Evolutionary conservation across 1,284 basidiomycete genomes (phyloP).

Genomic region (Leccinum pallidistipes): DNA sequence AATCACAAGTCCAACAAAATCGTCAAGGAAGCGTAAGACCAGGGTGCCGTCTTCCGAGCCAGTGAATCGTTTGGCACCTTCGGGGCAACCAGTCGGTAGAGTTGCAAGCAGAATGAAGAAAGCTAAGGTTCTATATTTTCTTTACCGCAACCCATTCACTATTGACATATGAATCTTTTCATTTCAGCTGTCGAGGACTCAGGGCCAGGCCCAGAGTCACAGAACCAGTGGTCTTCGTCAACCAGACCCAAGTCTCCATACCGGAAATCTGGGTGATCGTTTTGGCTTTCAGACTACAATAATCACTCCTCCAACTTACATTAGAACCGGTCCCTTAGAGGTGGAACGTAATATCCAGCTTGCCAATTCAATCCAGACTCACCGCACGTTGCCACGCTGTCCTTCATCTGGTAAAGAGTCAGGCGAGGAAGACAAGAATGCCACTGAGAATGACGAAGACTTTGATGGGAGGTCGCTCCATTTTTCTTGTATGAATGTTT

Average conservation of each 20-base stretch:
- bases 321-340: background rate
- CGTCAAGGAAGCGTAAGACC: background rate
- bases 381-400: background rate
- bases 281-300: background rate
- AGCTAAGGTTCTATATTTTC: background rate
- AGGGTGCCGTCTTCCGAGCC: background rate
- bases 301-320: background rate
- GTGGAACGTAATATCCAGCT: background rate
- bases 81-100: background rate
- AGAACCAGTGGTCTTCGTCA: background rate
- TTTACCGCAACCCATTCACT: background rate
- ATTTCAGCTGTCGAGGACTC: background rate
- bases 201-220: background rate
- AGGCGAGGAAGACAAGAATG: background rate
- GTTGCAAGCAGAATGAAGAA: background rate
- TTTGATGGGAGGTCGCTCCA: background rate
- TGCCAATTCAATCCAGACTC: background rate
- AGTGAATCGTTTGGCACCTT: background rate
- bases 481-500: background rate
- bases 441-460: background rate
- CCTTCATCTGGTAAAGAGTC: background rate
- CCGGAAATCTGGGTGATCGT: background rate
- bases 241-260: background rate
- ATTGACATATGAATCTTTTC: background rate
- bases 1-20: background rate